Evolutionary conservation across 768 basidiomycete species (phyloP), one percentile per base, ranked within the genome.

Genomic region (Phylloporus sp.): DNA sequence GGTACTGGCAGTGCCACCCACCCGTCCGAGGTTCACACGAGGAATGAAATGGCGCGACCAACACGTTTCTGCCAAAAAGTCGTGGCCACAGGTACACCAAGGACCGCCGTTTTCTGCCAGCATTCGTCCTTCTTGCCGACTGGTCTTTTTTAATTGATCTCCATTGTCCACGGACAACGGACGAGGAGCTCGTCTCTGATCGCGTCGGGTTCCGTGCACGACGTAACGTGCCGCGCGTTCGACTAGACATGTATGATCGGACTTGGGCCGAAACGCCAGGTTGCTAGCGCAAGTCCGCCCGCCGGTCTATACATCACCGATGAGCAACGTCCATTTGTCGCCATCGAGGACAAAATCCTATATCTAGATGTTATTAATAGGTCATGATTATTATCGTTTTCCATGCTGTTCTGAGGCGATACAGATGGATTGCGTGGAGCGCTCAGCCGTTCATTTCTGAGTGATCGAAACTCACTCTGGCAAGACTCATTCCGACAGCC

Each of bases 51-150:
- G 43, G 45, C 45, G 52, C 49, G 49, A 50, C 45, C 49, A 57
- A 63, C 63, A 65, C 63, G 63, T 65, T 65, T 36, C 39, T 26
- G 28, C 48, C 28, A 31, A 32, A 36, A 47, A n/a, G 15, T 48
- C 31, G 29, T 47, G 26, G 24, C 38, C 55, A 47, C 55, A 52
- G 47, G 47, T 53, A 18, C 45, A 26, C 48, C 47, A 38, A 26
- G 47, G 26, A 27, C 22, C 15, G 36, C 32, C 23, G 32, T 47
- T 45, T 20, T 52, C 2, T 20, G 18, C 31, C 40, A 18, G 23
- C 38, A 15, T 45, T 22, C 18, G 13, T 11, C 38, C 24, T 22
- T 29, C 24, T 41, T 39, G 27, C 22, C 46, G 49, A 45, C 43
- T 11, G 29, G 39, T 54, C 54, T 49, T 7, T 42, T 48, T 49